Evolutionary conservation across 2,329 filamentous ascomycete species (phyloP).

Genomic region (Colletotrichum plurivorum): DNA sequence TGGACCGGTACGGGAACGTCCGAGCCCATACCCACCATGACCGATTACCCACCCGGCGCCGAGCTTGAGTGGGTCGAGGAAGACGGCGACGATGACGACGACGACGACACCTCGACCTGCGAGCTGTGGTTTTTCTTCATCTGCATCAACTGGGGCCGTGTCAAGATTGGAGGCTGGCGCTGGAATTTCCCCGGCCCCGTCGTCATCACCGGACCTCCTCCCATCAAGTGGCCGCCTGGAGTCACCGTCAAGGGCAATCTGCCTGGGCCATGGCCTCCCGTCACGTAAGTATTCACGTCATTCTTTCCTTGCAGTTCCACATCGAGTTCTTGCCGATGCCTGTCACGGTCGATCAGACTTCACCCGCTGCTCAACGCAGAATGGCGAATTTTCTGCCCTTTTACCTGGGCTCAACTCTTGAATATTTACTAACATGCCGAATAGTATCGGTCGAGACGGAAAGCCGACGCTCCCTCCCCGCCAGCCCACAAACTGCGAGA

Average conservation of each 20-base stretch:
- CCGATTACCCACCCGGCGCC: neutral
- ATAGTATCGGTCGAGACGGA: neutral
- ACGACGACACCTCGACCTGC: constrained; percentile 2
- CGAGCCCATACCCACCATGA: neutral
- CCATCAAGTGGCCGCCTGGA: constrained; percentile 10
- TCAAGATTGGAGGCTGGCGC: constrained; percentile 11
- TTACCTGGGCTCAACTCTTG: too few species aligned
- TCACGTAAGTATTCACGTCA: neutral
- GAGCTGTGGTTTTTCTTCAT: constrained; percentile 26
- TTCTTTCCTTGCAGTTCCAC: neutral
- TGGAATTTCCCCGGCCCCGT: constrained; percentile 13
- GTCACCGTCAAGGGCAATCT: constrained; percentile 3
- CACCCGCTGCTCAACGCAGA: too few species aligned
- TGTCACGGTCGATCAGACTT: too few species aligned
- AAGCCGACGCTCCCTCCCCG: constrained; percentile 4
- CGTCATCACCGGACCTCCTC: constrained; percentile 2
- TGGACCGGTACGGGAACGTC: neutral
- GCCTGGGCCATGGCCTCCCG: constrained; percentile 4
- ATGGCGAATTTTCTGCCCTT: too few species aligned
- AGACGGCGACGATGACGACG: neutral
- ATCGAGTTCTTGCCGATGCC: too few species aligned
- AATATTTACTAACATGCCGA: neutral
- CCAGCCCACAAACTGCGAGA: constrained; percentile 11
- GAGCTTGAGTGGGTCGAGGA: constrained; percentile 10
- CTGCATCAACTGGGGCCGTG: constrained; percentile 4